Base-by-base conservation (phyloP, 176 grass and related monocot genomes). In the Tuctoria greenei region DNA sequence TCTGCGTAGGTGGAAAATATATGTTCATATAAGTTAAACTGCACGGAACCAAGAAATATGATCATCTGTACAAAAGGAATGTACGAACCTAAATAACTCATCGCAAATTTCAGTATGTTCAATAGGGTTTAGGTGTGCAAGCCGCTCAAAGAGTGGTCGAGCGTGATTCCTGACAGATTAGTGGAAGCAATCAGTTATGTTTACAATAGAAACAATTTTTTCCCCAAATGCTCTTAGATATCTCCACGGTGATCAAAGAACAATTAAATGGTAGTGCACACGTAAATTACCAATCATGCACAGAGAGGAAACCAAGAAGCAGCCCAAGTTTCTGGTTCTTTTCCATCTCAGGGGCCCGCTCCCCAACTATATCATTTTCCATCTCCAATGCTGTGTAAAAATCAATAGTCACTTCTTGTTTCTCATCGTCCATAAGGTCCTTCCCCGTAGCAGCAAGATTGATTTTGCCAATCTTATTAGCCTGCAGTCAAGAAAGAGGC, bases 321-420 rank as follows among this genome's bases (percentile, higher is more conserved):
- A 99, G 89, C 62, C 96, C 92, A 79, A 99, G 96, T 87, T 99
- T 99, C 69, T 99, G 96, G 73, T 99, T 99, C 75, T 89, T 99
- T 61, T 85, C 84, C 60, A 95, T 71, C 85, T 99, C 96, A 84
- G 79, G 71, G 26, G 79, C 87, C 72, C 92, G 76, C 81, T 99
- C 91, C 46, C 60, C 75, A 87, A 99, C 74, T 66, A 89, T 84
- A 86, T 90, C 89, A 66, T 76, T 88, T 81, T 99, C 96, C 92
- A 92, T 89, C 82, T 99, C 96, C 69, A 93, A 84, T 46, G 87
- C 82, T 55, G 96, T 89, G 83, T 85, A 88, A 16, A 99, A 82
- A 82, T 99, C 92, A 0, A 95, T 93, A 41, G 86, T 95, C 26
- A 95, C 66, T 90, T 99, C 96, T 90, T 95, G 96, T 52, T 99